A percentile compares a stretch with the other conserved stretches of the same genome.
Conservation (phyloP, 805 yeast species). For the Tetrapisispora iriomotensis region DNA sequence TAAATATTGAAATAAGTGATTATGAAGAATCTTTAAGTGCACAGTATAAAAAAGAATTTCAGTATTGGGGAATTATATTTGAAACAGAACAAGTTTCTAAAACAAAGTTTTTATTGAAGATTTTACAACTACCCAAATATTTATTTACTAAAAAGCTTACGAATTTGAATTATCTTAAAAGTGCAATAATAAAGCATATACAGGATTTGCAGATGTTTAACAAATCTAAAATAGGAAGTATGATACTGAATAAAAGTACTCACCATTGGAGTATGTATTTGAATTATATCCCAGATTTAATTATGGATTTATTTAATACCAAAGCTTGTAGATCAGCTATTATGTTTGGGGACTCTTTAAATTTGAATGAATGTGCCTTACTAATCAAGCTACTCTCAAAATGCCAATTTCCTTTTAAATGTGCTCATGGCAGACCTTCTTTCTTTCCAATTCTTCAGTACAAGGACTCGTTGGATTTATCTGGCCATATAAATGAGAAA, state of each 20-base stretch:
- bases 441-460: conserved; percentile 38
- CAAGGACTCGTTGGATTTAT: background rate
- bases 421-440: conserved; percentile 84
- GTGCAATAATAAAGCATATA: conserved; percentile 36
- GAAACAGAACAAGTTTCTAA: background rate
- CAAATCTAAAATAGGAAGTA: background rate
- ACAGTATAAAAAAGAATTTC: conserved; percentile 24
- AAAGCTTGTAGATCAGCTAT: conserved; percentile 61
- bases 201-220: conserved; percentile 32
- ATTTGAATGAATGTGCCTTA: conserved; percentile 33
- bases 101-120: conserved; percentile 6
- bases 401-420: conserved; percentile 59
- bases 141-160: conserved; percentile 30
- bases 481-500: background rate
- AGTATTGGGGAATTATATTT: conserved; percentile 38
- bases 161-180: conserved; percentile 27
- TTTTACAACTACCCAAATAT: conserved; percentile 37
- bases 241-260: background rate
- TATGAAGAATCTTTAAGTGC: conserved; percentile 29
- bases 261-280: conserved; percentile 32
- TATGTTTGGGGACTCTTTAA: conserved; percentile 56
- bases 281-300: conserved; percentile 40
- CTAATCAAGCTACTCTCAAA: conserved; percentile 34
- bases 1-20: conserved; percentile 14
- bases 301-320: conserved; percentile 43